Evolutionary conservation across 2,329 filamentous ascomycete genomes (phyloP).

Genomic region (Botrytis porri): DNA sequence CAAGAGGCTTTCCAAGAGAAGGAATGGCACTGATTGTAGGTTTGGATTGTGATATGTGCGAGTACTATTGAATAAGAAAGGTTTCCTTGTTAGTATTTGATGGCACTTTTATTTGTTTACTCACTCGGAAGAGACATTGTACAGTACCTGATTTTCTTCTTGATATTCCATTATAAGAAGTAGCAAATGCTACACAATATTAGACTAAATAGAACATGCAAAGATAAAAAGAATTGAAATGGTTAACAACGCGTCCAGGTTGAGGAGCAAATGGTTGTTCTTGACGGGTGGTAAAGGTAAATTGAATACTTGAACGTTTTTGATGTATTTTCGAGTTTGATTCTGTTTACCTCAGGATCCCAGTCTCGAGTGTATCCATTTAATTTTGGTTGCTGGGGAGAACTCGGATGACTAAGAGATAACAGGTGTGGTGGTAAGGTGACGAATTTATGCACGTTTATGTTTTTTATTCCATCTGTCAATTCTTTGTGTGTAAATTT

Average conservation of each 20-base stretch:
- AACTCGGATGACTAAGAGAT: constrained; percentile 5
- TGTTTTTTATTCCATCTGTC: neutral
- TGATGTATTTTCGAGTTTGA: constrained; percentile 8
- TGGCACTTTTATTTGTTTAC: constrained; percentile 8
- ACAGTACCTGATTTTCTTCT: constrained; percentile 33
- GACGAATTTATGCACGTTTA: neutral
- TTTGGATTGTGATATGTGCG: constrained; percentile 33
- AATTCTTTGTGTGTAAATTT: no score
- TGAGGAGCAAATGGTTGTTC: neutral
- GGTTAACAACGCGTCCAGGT: neutral
- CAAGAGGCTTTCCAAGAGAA: constrained; percentile 42
- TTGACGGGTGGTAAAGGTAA: neutral
- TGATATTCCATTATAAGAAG: constrained; percentile 31
- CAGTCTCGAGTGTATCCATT: neutral
- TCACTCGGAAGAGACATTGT: neutral
- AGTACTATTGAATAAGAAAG: constrained; percentile 24
- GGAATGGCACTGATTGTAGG: constrained; percentile 31
- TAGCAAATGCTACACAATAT: constrained; percentile 31
- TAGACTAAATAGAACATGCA: constrained; percentile 29
- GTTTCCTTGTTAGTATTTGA: constrained; percentile 18
- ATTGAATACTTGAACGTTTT: neutral
- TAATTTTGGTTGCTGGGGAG: constrained; percentile 15
- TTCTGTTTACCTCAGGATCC: constrained; percentile 13
- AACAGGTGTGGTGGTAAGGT: neutral
- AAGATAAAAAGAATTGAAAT: neutral